phyloP scores from a whole-genome alignment of 2,329 filamentous ascomycete genomes.

The Myotisia sp. region DNA sequence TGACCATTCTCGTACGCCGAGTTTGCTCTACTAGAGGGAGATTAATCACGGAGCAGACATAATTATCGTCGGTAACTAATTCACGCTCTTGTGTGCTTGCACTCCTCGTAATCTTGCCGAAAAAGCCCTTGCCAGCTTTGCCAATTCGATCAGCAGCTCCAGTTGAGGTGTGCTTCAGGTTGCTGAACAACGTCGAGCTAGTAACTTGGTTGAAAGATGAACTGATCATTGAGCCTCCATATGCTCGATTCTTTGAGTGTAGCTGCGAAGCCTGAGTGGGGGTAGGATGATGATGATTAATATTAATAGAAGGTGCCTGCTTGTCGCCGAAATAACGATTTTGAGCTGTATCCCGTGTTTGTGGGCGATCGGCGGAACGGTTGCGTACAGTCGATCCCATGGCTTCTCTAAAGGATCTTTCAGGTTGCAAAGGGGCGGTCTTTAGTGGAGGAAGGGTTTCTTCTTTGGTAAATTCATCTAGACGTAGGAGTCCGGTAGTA shows the following conservation, averaged over 20 bases:
- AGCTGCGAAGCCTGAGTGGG: slow-evolving; percentile 17
- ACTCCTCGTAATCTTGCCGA: slow-evolving; percentile 59
- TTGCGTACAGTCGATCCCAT: slow-evolving; percentile 52
- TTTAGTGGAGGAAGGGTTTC: slow-evolving; percentile 37
- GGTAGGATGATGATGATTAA: slow-evolving; percentile 11
- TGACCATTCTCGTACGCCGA: slow-evolving; percentile 79
- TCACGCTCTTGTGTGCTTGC: slow-evolving; percentile 54
- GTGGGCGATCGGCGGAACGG: slow-evolving; percentile 55
- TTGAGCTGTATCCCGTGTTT: slow-evolving; percentile 12
- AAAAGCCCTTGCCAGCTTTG: slow-evolving; percentile 67
- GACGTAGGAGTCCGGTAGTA: slow-evolving; percentile 26
- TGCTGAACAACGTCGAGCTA: slow-evolving; percentile 50
- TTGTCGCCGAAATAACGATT: too few species aligned
- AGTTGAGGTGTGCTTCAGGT: slow-evolving; percentile 56
- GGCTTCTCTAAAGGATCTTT: slow-evolving; percentile 54
- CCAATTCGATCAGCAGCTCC: slow-evolving; percentile 56
- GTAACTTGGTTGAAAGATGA: slow-evolving; percentile 35
- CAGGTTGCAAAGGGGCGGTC: slow-evolving; percentile 51
- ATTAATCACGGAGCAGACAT: slow-evolving; percentile 73
- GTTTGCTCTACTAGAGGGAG: slow-evolving; percentile 77
- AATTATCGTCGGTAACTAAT: slow-evolving; percentile 62
- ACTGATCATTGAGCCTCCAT: slow-evolving; percentile 29
- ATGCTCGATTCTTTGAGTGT: slow-evolving; percentile 17
- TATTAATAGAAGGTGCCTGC: slow-evolving; percentile 21
- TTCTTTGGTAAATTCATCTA: slow-evolving; percentile 22